Base-by-base conservation (phyloP, 768 basidiomycete species). In the Gloeopeniophorella convolvens region DNA sequence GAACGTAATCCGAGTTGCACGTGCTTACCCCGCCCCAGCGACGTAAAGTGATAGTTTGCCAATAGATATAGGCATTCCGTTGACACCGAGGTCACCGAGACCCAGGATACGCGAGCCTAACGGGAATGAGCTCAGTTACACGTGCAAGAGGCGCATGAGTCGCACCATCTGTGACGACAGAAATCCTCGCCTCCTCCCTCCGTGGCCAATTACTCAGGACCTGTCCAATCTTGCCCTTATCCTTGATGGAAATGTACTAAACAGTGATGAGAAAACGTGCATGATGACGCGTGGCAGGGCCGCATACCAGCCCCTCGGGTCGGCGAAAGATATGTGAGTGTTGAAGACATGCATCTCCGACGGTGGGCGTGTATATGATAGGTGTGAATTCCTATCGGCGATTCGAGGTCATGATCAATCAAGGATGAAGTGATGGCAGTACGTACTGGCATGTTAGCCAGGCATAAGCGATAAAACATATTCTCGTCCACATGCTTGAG, bases 21-120 rank as follows among this genome's bases (percentile, higher is more conserved):
- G 50, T 36, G 60, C 72, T 57, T 66, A 87, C 87, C 92, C 92
- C 49, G 89, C 93, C 27, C 89, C 91, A 16, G 89, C 88, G 49
- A 92, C 75, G 63, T 94, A 95, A 15, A 96, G 76, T 15, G 87
- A 89, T 6, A 97, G 74, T 67, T 96, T 95, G n/a, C 93, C 93
- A 43, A 93, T 84, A 7, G 87, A 80, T 59, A 95, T 91, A 0
- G 84, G 83, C 86, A 89, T 88, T 11, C 86, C 86, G 62, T 89
- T 89, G 26, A 86, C 76, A 30, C 87, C 86, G 35, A 89, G 78
- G 60, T 88, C 87, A 13, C 88, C 93, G 16, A 96, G 69, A 50
- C 93, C 93, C 30, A 96, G 77, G 59, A 95, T 93, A 40, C 93
- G 83, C 15, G 87, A 89, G 30, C 85, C 89, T 80, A 67, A 31